These are phyloP conservation scores for Xylariomycetidae sp. DNA, from an alignment of 2,329 filamentous ascomycete species.

Conservation along the genomic window DNA sequence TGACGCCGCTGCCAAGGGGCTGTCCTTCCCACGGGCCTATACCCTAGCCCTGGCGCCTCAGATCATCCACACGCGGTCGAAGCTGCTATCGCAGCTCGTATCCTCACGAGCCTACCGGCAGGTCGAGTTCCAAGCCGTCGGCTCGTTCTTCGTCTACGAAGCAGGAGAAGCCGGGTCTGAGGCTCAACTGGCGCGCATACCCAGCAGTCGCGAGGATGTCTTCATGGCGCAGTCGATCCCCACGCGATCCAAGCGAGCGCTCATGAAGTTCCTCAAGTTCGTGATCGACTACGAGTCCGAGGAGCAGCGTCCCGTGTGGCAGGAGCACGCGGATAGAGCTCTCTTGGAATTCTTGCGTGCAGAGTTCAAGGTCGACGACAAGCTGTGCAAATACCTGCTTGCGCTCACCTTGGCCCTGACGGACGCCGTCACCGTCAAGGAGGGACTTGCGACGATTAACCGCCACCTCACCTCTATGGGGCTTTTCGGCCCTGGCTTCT, in stretches of 20 bases:
- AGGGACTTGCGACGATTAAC: conserved; percentile 67
- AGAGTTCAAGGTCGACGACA: conserved; percentile 61
- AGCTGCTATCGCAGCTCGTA: conserved; percentile 73
- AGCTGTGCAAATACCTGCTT: conserved; percentile 55
- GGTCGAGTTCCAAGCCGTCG: conserved; percentile 88
- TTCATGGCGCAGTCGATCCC: conserved; percentile 74
- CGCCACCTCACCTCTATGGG: conserved; percentile 83
- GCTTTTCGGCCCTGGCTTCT: conserved; percentile 81
- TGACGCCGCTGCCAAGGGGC: conserved; percentile 30
- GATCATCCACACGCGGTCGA: conserved; percentile 76
- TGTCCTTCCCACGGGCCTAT: conserved; percentile 67
- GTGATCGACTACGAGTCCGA: conserved; percentile 65
- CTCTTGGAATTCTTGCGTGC: conserved; percentile 54
- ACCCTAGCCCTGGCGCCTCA: conserved; percentile 79
- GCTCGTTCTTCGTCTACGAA: conserved; percentile 80
- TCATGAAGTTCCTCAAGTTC: conserved; percentile 94
- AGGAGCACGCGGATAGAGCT: conserved; percentile 44
- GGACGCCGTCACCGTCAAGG: conserved; percentile 52
- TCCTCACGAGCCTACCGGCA: conserved; percentile 83
- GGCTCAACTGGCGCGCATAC: conserved; percentile 59
- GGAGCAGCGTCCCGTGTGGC: conserved; percentile 51
- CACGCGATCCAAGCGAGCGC: conserved; percentile 70
- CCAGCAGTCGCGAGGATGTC: conserved; percentile 85
- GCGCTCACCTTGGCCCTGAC: conserved; percentile 71
- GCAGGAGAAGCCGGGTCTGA: conserved; percentile 22